Conservation (phyloP, 345 rosid genomes). For the Angophora floribunda region DNA sequence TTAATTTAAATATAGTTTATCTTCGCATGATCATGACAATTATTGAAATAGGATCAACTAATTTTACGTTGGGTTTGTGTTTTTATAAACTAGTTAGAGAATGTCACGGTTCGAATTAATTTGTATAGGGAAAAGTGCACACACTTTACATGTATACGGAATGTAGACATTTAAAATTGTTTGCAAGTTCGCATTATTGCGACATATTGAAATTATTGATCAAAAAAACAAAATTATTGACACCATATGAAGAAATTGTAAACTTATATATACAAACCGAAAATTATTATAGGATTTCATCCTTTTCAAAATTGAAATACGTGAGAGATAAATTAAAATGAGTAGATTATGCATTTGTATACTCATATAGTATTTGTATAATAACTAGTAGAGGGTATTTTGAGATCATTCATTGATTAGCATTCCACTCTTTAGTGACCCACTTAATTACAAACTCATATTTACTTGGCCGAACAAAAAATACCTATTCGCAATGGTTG, state of each 20-base stretch:
- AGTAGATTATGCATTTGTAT: not conserved
- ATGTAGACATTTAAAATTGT: not conserved
- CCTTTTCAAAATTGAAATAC: not conserved
- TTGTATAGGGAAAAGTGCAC: not conserved
- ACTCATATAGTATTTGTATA: not conserved
- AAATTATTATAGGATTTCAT: not conserved
- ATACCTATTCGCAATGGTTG: no score
- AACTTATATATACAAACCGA: not conserved
- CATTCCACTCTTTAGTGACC: no score
- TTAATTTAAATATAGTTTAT: not conserved
- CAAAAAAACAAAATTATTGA: not conserved
- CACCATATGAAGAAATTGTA: not conserved
- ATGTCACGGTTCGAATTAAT: not conserved
- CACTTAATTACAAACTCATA: no score
- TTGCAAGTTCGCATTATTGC: not conserved
- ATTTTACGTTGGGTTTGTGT: not conserved
- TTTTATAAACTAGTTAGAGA: not conserved
- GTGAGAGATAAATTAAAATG: not conserved
- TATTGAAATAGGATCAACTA: not conserved
- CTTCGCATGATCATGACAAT: fast-evolving
- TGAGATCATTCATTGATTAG: not conserved
- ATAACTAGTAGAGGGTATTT: not conserved
- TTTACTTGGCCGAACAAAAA: no score
- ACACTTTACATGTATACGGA: not conserved
- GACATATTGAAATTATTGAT: not conserved